Percentiles rank a stretch among this genome's conserved stretches.
Evolutionary conservation across 2,329 filamentous ascomycete genomes (phyloP).

Genomic region (Calonectria henricotiae): DNA sequence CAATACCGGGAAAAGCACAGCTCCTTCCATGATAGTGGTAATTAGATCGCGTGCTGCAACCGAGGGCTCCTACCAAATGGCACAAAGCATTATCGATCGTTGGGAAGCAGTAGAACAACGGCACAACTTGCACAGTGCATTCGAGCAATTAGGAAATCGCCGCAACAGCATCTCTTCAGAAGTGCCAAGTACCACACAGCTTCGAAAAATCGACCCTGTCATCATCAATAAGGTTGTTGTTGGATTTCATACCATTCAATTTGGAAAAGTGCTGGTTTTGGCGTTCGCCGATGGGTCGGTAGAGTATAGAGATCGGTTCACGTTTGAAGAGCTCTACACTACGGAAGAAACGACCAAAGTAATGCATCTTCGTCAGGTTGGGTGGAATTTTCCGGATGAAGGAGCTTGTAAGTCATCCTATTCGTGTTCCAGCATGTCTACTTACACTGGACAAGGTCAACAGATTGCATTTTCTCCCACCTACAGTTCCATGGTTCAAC

Average conservation of each 20-base stretch:
- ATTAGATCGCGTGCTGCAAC: conserved; percentile 77
- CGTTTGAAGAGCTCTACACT: conserved; percentile 78
- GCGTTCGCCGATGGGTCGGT: conserved; percentile 86
- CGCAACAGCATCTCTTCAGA: conserved; percentile 68
- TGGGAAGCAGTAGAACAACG: conserved; percentile 85
- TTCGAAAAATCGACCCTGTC: conserved; percentile 79
- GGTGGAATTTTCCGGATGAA: conserved; percentile 80
- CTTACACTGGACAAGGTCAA: conserved; percentile 62
- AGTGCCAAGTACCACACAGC: conserved; percentile 56
- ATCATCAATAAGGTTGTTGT: conserved; percentile 81
- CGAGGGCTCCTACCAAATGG: conserved; percentile 73
- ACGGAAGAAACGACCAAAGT: conserved; percentile 77
- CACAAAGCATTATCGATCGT: conserved; percentile 83
- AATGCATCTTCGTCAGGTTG: conserved; percentile 81
- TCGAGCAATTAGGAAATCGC: conserved; percentile 80
- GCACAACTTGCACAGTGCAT: conserved; percentile 81
- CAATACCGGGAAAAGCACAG: conserved; percentile 69
- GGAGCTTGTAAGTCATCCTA: conserved; percentile 72
- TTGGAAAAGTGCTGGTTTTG: conserved; percentile 81
- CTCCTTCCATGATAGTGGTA: conserved; percentile 77
- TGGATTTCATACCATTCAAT: conserved; percentile 77
- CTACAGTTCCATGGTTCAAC: conserved; percentile 71
- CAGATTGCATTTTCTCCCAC: conserved; percentile 76
- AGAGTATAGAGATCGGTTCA: conserved; percentile 84
- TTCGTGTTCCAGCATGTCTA: background rate